phyloP scores from a whole-genome alignment of 2,329 filamentous ascomycete genomes.

The Pseudocercospora cruenta region DNA sequence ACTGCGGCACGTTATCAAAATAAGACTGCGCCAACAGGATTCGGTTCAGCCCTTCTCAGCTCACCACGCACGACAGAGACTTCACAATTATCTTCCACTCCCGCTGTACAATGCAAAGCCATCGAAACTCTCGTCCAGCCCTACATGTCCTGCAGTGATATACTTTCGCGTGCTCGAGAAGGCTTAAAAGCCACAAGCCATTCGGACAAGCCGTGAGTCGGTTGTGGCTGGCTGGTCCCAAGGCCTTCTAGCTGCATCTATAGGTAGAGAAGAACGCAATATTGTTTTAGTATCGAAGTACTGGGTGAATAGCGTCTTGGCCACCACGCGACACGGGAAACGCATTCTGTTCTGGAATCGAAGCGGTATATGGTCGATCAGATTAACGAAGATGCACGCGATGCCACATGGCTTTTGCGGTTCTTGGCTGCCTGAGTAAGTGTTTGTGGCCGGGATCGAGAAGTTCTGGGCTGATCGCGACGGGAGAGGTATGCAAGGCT shows the following conservation, averaged over 20 bases:
- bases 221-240: background rate
- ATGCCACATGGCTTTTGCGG: background rate
- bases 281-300: background rate
- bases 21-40: background rate
- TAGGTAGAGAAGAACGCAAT: background rate
- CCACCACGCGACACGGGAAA: background rate
- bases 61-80: background rate
- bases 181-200: slow-evolving; percentile 4
- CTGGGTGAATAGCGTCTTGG: background rate
- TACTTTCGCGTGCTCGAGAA: background rate
- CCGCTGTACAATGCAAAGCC: background rate
- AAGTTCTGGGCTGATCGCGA: background rate
- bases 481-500: background rate
- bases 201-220: background rate
- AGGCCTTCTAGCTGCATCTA: background rate
- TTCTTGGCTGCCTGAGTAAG: background rate
- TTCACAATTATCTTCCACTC: background rate
- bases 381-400: background rate
- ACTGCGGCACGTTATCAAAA: background rate
- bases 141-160: background rate
- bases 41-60: background rate
- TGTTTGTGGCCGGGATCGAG: background rate
- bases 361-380: too few species aligned
- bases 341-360: background rate
- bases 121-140: slow-evolving; percentile 2